Percentiles rank a stretch among this genome's conserved stretches.
Conservation (phyloP, 2,329 filamentous ascomycete genomes). For the Pyricularia grisea region DNA sequence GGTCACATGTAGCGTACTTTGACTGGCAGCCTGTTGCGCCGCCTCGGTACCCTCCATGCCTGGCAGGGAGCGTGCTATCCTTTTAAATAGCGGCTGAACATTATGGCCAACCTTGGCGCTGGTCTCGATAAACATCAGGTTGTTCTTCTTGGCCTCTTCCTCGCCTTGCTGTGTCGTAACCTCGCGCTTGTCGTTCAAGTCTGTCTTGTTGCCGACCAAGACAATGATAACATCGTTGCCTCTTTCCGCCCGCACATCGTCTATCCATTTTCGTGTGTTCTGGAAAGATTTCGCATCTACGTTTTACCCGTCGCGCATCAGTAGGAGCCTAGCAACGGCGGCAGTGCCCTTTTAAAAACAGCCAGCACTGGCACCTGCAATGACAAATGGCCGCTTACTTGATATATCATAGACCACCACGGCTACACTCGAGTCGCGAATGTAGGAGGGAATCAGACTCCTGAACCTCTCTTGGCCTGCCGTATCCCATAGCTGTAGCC, state of each 20-base stretch:
- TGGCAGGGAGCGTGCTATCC: slow-evolving; percentile 94
- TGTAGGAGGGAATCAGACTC: slow-evolving; percentile 95
- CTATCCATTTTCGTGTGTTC: slow-evolving; percentile 99
- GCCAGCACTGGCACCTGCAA: background rate
- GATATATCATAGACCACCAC: slow-evolving; percentile 99
- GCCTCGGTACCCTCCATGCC: slow-evolving; percentile 92
- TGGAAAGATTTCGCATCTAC: slow-evolving; percentile 89
- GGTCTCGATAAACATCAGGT: slow-evolving; percentile 98
- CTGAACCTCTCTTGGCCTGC: slow-evolving; percentile 96
- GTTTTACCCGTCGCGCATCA: background rate
- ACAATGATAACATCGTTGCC: slow-evolving; percentile 99
- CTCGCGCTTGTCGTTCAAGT: slow-evolving; percentile 95
- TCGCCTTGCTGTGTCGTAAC: slow-evolving; percentile 95
- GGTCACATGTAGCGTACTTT: slow-evolving; percentile 63
- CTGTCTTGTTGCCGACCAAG: slow-evolving; percentile 97
- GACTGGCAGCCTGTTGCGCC: slow-evolving; percentile 60
- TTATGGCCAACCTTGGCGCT: slow-evolving; percentile 97
- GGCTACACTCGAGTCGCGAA: slow-evolving; percentile 93
- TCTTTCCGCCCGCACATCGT: slow-evolving; percentile 91
- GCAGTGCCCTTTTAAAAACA: background rate
- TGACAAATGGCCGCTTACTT: slow-evolving; percentile 35
- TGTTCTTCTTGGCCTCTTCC: slow-evolving; percentile 96
- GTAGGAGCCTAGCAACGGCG: background rate
- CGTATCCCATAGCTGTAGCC: slow-evolving; percentile 96
- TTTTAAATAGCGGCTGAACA: slow-evolving; percentile 93